phyloP scores from a whole-genome alignment of 2,329 filamentous ascomycete species.

The Elsinoe ampelina region DNA sequence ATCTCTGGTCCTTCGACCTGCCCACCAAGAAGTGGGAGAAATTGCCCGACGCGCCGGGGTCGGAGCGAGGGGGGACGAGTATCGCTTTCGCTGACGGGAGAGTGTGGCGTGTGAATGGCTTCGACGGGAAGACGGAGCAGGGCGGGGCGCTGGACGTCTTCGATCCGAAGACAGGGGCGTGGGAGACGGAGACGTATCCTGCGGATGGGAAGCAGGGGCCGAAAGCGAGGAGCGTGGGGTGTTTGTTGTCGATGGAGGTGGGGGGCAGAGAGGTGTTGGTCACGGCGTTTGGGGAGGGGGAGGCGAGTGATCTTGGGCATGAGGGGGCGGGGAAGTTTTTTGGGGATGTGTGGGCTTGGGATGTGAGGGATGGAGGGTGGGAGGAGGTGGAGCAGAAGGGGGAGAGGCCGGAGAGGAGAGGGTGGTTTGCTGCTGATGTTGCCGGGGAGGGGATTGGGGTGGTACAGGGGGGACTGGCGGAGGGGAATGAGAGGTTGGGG shows the following conservation, averaged over 20 bases:
- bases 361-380: slow-evolving; percentile 30
- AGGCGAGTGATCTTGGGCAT: slow-evolving; percentile 45
- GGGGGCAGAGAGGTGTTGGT: slow-evolving; percentile 32
- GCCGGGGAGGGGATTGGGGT: slow-evolving; percentile 29
- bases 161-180: slow-evolving; percentile 30
- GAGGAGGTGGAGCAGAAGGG: slow-evolving; percentile 22
- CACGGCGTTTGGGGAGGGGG: slow-evolving; percentile 46
- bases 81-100: slow-evolving; percentile 56
- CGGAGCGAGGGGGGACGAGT: slow-evolving; percentile 56
- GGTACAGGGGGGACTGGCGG: slow-evolving; percentile 44
- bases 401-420: slow-evolving; percentile 33
- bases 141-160: slow-evolving; percentile 63
- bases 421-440: slow-evolving; percentile 47
- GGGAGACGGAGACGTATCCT: slow-evolving; percentile 31
- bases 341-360: slow-evolving; percentile 42
- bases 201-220: slow-evolving; percentile 40
- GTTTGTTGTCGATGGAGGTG: slow-evolving; percentile 35
- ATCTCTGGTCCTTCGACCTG: slow-evolving; percentile 73
- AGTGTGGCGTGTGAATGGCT: slow-evolving; percentile 73
- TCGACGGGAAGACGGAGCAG: slow-evolving; percentile 59
- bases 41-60: slow-evolving; percentile 57
- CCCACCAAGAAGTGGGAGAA: slow-evolving; percentile 56
- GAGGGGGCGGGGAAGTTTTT: slow-evolving; percentile 49
- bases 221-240: slow-evolving; percentile 41
- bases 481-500: slow-evolving; percentile 42